Evolutionary conservation across 2,329 filamentous ascomycete species (phyloP).

Genomic region (Exophiala calicioides): DNA sequence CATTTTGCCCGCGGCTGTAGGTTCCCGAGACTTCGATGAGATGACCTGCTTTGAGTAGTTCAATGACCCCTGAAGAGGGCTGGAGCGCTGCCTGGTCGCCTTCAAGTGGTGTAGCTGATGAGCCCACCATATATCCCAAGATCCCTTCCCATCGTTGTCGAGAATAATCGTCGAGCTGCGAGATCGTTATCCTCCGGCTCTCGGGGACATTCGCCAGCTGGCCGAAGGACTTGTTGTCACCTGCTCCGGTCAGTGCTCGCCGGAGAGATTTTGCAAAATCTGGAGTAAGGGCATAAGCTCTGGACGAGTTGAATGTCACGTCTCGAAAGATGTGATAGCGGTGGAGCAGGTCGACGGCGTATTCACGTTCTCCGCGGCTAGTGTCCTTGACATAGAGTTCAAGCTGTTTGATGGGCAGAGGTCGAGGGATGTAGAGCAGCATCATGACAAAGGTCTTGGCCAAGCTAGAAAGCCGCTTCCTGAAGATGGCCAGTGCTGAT

Average conservation of each 20-base stretch:
- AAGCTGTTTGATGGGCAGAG: constrained; percentile 76
- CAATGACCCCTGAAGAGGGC: constrained; percentile 77
- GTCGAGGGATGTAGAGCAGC: constrained; percentile 83
- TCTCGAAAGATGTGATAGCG: constrained; percentile 83
- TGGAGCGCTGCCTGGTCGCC: constrained; percentile 29
- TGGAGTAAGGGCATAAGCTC: constrained; percentile 73
- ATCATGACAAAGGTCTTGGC: constrained; percentile 97
- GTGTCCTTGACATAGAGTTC: constrained; percentile 81
- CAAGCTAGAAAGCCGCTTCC: constrained; percentile 92
- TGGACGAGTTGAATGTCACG: constrained; percentile 60
- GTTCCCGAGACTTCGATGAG: constrained; percentile 64
- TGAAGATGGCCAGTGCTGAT: constrained; percentile 90
- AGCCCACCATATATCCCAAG: constrained; percentile 85
- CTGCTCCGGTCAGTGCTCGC: constrained; percentile 82
- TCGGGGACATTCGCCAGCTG: constrained; percentile 71
- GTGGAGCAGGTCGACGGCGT: constrained; percentile 77
- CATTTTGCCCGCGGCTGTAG: constrained; percentile 44
- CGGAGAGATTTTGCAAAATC: constrained; percentile 83
- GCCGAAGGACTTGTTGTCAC: constrained; percentile 84
- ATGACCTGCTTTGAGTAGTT: constrained; percentile 75
- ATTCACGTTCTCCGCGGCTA: constrained; percentile 72
- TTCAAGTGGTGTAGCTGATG: constrained; percentile 24
- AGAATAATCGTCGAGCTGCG: constrained; percentile 81
- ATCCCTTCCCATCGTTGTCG: constrained; percentile 93
- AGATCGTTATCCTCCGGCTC: constrained; percentile 64